Conservation (phyloP, 2,329 filamentous ascomycete species). For the Paraconiothyrium sp. region DNA sequence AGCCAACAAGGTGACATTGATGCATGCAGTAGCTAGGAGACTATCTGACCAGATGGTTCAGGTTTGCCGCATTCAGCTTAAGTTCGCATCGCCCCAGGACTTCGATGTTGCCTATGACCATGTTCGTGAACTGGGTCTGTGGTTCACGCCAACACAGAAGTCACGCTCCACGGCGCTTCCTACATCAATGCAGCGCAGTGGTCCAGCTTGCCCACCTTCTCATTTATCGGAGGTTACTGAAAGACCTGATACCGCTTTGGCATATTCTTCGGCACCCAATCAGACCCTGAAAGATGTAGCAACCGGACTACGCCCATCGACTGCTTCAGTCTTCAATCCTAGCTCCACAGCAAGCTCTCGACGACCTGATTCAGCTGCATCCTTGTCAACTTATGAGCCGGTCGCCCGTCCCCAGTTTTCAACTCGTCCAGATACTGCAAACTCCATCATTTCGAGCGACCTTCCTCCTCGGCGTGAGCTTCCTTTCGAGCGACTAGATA, state of each 20-base stretch:
- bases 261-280: constrained; percentile 18
- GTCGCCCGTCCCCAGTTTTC: constrained; percentile 2
- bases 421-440: constrained; percentile 30
- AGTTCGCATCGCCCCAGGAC: constrained; percentile 51
- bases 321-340: constrained; percentile 26
- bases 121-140: constrained; percentile 47
- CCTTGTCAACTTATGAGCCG: constrained; percentile 14
- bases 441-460: constrained; percentile 27
- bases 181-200: constrained; percentile 15
- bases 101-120: constrained; percentile 46
- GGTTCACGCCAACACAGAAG: constrained; percentile 28
- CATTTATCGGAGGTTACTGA: constrained; percentile 35
- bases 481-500: constrained; percentile 50
- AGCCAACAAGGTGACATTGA: constrained; percentile 40
- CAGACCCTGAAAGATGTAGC: constrained; percentile 22
- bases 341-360: constrained; percentile 35
- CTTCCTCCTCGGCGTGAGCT: constrained; percentile 52
- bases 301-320: constrained; percentile 25
- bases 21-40: neutral
- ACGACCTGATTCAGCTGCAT: constrained; percentile 36
- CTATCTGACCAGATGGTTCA: constrained; percentile 23
- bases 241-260: constrained; percentile 35
- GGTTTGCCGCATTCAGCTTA: constrained; percentile 57
- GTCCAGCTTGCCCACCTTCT: constrained; percentile 40
- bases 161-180: constrained; percentile 8